phyloP scores from a whole-genome alignment of 2,329 filamentous ascomycete genomes.

The Fusarium redolens region DNA sequence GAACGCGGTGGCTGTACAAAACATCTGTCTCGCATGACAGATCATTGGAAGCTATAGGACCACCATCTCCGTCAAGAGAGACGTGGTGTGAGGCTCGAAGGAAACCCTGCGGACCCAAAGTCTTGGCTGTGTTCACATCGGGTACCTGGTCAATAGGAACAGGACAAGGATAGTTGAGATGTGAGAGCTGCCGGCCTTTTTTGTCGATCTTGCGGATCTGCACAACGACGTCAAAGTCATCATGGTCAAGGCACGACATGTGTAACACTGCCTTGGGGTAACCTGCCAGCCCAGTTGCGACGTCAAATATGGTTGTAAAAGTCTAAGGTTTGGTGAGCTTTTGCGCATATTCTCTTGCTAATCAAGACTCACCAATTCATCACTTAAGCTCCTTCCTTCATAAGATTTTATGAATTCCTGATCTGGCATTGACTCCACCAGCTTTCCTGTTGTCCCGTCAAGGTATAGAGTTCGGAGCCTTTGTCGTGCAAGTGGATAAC shows the following conservation, averaged over 20 bases:
- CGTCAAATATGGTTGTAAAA: neutral
- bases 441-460: neutral
- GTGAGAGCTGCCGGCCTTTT: neutral
- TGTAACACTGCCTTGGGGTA: constrained; percentile 6
- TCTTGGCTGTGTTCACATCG: neutral
- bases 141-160: neutral
- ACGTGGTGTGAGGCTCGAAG: neutral
- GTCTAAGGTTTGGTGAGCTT: neutral
- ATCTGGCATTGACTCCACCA: fast-evolving
- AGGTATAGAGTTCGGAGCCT: neutral
- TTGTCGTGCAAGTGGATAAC: neutral
- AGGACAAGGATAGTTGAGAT: neutral
- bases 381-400: neutral
- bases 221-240: constrained; percentile 59
- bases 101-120: neutral
- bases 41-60: neutral
- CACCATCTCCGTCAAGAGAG: neutral
- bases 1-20: neutral
- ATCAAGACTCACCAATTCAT: neutral
- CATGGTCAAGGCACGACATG: constrained; percentile 42
- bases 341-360: neutral
- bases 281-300: neutral
- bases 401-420: neutral
- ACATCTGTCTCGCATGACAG: neutral
- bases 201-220: constrained; percentile 22